Base-by-base conservation (phyloP, 176 grass and related monocot genomes). In the Carex parvula region DNA sequence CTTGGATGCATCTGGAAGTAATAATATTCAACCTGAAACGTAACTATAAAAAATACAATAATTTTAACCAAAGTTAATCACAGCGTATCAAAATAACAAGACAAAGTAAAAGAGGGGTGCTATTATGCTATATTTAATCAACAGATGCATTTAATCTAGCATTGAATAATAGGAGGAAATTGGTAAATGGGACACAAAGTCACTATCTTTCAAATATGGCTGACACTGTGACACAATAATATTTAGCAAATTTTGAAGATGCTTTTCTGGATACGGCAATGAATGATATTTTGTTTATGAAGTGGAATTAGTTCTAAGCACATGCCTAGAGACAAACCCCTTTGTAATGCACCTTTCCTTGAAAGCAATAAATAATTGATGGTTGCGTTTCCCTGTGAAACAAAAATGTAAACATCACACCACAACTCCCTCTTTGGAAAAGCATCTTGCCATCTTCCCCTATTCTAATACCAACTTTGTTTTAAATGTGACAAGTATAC, bases 391-490 rank as follows among this genome's bases (percentile, higher is more conserved):
- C 50, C 12, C 58, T 64, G 17, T 81, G 57, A 63, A 46, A 64
- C 37, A 64, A 81, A 81, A 48, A 63, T 64, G 37, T 41, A 26
- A 64, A 81, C 59, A 81, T 81, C 59, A 44, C 79, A 81, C 59
- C 59, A 50, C 79, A 81, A 81, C 57, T 63, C 22, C 16, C 57
- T 48, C 79, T 81, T 81, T 44, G 79, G 79, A 81, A 81, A 81
- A 81, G 58, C 58, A 81, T 81, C 79, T 62, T 63, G 41, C 79
- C 79, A 64, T 81, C 55, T 81, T 83, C 14, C 22, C 21, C 21
- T 83, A 83, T 53, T 66, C 41, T 66, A 83, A 69, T 64, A 64
- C 59, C 79, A 81, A 64, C 59, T 81, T 62, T 64, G 56, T 17
- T 77, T 81, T 64, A 64, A 81, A 42, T 64, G 55, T 21, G 73